These are phyloP conservation scores for Tylopilus rubrobrunneus DNA, from an alignment of 768 basidiomycete genomes.

Conservation along the genomic window DNA sequence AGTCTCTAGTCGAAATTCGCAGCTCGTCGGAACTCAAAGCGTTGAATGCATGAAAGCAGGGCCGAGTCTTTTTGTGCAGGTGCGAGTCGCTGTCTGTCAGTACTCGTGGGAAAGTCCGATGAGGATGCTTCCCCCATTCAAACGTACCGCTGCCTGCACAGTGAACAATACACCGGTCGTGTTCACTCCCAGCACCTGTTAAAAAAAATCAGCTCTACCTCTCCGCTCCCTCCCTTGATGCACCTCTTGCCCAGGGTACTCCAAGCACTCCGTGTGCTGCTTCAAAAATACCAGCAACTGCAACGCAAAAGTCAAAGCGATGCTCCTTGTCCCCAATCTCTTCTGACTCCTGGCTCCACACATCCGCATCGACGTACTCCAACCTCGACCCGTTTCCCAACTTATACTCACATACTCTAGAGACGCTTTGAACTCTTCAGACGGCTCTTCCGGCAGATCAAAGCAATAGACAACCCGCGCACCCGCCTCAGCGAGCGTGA, in stretches of 20 bases:
- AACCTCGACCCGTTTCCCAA: too few relatives aligned
- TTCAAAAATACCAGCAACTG: constrained; percentile 74
- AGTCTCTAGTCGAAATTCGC: too few relatives aligned
- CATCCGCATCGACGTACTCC: constrained; percentile 49
- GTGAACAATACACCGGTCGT: constrained; percentile 58
- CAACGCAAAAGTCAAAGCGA: constrained; percentile 72
- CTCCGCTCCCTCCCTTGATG: neutral
- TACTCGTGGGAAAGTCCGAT: too few relatives aligned
- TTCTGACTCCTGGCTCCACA: constrained; percentile 55
- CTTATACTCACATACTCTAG: constrained; percentile 46
- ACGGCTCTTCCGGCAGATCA: constrained; percentile 55
- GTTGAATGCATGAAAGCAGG: too few relatives aligned
- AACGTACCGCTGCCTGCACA: constrained; percentile 55
- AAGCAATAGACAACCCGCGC: constrained; percentile 67
- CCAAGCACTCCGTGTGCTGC: constrained; percentile 56
- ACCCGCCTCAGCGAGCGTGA: constrained; percentile 70
- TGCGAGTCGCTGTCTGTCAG: too few relatives aligned
- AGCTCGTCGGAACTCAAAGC: too few relatives aligned
- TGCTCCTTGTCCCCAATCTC: constrained; percentile 64
- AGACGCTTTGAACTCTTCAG: constrained; percentile 54
- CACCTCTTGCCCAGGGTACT: constrained; percentile 62
- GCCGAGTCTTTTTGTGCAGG: too few relatives aligned
- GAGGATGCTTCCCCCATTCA: constrained; percentile 56
- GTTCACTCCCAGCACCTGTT: constrained; percentile 63
- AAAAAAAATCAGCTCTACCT: neutral